These are phyloP conservation scores for Aspergillus ostianus DNA, from an alignment of 495 filamentous ascomycete species.

Conservation along the genomic window DNA sequence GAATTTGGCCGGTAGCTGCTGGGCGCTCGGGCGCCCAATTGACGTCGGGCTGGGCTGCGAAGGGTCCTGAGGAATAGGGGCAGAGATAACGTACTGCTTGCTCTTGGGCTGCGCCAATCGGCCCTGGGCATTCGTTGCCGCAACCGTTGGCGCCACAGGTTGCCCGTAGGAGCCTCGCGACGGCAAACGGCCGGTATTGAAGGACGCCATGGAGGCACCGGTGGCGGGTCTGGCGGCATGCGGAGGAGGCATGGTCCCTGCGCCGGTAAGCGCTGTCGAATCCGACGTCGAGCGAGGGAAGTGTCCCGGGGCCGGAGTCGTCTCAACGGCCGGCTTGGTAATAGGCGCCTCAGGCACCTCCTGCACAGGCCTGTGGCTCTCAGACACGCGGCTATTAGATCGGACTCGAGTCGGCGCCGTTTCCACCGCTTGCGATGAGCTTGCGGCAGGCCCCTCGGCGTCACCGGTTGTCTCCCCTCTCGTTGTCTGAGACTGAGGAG, in stretches of 20 bases:
- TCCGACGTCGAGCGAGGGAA: conserved; percentile 58
- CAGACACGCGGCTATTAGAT: conserved; percentile 16
- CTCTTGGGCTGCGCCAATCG: conserved; percentile 81
- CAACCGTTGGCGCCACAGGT: conserved; percentile 82
- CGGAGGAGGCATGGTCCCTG: conserved; percentile 41
- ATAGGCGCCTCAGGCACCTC: conserved; percentile 13
- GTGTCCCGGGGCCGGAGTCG: conserved; percentile 43
- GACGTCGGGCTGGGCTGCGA: conserved; percentile 30
- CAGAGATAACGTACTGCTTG: conserved; percentile 75
- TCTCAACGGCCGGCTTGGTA: conserved; percentile 17
- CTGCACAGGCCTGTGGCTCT: conserved; percentile 3
- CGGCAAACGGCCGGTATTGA: conserved; percentile 61
- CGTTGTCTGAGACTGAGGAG: conserved; percentile 77
- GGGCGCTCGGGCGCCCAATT: conserved; percentile 61
- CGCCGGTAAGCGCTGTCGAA: conserved; percentile 44
- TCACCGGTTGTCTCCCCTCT: conserved; percentile 53
- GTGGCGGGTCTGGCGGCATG: conserved; percentile 70
- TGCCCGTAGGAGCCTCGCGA: conserved; percentile 86
- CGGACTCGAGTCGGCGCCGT: conserved; percentile 21
- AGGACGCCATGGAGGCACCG: conserved; percentile 75
- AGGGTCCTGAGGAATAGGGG: conserved; percentile 58
- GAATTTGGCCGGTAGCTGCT: conserved; percentile 43
- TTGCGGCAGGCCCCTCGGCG: conserved; percentile 14
- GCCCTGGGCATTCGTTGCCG: conserved; percentile 86
- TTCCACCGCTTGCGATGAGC: conserved; percentile 14